phyloP scores from a whole-genome alignment of 192 early-diverging fungal genomes.

The Chytriomyces confervae region DNA sequence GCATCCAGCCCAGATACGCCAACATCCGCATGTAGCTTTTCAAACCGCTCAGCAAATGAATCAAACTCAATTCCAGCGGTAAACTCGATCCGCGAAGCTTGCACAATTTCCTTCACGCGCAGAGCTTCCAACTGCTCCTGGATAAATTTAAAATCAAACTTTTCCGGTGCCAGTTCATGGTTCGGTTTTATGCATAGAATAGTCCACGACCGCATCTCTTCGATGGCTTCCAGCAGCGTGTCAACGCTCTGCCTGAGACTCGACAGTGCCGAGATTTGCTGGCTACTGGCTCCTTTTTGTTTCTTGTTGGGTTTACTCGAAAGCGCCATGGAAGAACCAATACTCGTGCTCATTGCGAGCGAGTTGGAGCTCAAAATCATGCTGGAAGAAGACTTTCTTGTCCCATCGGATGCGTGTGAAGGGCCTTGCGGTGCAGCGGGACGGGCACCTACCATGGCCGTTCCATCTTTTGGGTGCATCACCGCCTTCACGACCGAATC shows the following conservation, averaged over 20 bases:
- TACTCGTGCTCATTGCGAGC: slow-evolving; percentile 4
- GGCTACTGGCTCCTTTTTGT: slow-evolving; percentile 1
- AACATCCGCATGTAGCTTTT: slow-evolving; percentile 22
- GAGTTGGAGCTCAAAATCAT: slow-evolving; percentile 19
- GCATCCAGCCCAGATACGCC: background rate
- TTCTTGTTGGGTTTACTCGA: slow-evolving; percentile 12
- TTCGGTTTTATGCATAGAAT: slow-evolving; percentile 65
- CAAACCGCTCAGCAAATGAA: slow-evolving; percentile 76
- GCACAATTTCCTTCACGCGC: slow-evolving; percentile 70
- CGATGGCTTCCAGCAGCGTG: slow-evolving; percentile 29
- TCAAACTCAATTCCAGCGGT: slow-evolving; percentile 72
- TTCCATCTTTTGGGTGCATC: slow-evolving; percentile 80
- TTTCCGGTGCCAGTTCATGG: slow-evolving; percentile 61
- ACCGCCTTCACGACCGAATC: slow-evolving; percentile 75
- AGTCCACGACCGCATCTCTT: slow-evolving; percentile 36
- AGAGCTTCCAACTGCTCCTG: slow-evolving; percentile 71
- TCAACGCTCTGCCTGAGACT: slow-evolving; percentile 36
- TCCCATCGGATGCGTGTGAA: slow-evolving; percentile 30
- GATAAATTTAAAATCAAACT: slow-evolving; percentile 70
- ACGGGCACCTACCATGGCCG: slow-evolving; percentile 80
- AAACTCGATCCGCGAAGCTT: slow-evolving; percentile 67
- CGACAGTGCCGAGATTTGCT: background rate
- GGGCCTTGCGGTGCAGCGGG: slow-evolving; percentile 70
- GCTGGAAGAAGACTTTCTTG: slow-evolving; percentile 13
- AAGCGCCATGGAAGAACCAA: slow-evolving; percentile 8